Conservation (phyloP, 176 grass and related monocot genomes). For the Triticum turgidum region DNA sequence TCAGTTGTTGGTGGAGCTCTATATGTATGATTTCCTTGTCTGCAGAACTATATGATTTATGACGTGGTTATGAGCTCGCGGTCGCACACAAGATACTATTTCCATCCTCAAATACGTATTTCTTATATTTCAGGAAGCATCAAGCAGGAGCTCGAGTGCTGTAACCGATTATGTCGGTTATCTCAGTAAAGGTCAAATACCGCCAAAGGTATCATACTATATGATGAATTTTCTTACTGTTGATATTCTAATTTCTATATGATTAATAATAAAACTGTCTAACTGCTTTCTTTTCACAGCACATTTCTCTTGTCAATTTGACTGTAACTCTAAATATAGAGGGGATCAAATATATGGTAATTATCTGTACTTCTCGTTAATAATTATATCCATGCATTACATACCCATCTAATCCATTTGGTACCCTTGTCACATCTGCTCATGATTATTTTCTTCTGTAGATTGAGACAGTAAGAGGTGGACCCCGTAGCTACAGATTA, state of each 20-base stretch:
- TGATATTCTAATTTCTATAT: conserved; percentile 8
- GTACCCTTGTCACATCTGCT: conserved; percentile 26
- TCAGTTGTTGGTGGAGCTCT: conserved; percentile 91
- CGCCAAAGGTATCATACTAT: conserved; percentile 65
- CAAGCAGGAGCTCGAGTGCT: conserved; percentile 69
- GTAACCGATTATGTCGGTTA: conserved; percentile 85
- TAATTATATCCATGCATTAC: conserved; percentile 14
- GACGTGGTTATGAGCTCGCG: not conserved
- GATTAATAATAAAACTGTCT: conserved; percentile 14
- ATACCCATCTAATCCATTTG: conserved; percentile 2
- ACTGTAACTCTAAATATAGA: conserved; percentile 83
- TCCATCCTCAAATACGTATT: not conserved
- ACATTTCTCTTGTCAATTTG: conserved; percentile 92
- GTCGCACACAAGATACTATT: not conserved
- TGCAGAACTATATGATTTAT: conserved; percentile 15
- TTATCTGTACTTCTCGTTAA: conserved; percentile 31
- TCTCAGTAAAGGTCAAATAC: conserved; percentile 94
- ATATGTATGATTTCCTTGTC: conserved; percentile 55
- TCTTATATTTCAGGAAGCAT: conserved; percentile 73
- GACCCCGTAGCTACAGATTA: conserved; percentile 86
- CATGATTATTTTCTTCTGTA: conserved; percentile 25
- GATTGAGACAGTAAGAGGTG: conserved; percentile 79
- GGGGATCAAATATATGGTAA: conserved; percentile 91
- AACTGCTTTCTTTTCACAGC: conserved; percentile 49
- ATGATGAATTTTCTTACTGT: conserved; percentile 34